phyloP scores from a whole-genome alignment of 2,329 filamentous ascomycete species.

The Fusarium xylarioides region DNA sequence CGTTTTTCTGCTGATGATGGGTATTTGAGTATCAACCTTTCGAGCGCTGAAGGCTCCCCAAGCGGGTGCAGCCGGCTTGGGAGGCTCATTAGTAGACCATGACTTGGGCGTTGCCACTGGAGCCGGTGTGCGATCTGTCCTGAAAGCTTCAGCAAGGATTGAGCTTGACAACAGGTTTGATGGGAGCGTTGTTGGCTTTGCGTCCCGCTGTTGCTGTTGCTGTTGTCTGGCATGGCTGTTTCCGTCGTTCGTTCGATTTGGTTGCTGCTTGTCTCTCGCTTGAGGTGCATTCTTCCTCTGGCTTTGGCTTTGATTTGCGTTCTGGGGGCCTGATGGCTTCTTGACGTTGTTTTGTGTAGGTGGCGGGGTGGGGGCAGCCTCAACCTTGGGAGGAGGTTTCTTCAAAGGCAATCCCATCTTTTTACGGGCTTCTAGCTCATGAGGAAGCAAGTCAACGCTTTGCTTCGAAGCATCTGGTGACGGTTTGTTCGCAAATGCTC shows the following conservation, averaged over 20 bases:
- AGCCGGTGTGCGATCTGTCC: slow-evolving; percentile 39
- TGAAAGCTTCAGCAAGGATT: slow-evolving; percentile 48
- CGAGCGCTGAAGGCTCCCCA: slow-evolving; percentile 41
- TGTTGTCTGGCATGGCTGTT: not conserved
- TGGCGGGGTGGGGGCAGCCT: not conserved
- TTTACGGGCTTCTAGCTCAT: slow-evolving; percentile 50
- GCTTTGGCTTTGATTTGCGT: not conserved
- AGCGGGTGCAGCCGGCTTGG: slow-evolving; percentile 1
- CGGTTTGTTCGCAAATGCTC: slow-evolving; percentile 33
- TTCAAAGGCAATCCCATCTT: slow-evolving; percentile 36
- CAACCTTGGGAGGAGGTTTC: slow-evolving; percentile 14
- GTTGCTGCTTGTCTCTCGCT: not conserved
- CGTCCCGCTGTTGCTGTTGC: not conserved
- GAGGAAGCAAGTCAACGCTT: slow-evolving; percentile 47
- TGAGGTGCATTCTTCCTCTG: slow-evolving; percentile 1
- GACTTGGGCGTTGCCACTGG: slow-evolving; percentile 40
- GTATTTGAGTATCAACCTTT: slow-evolving; percentile 34
- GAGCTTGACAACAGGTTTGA: slow-evolving; percentile 39
- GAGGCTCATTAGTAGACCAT: slow-evolving; percentile 32
- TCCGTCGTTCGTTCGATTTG: not conserved
- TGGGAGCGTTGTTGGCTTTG: not conserved
- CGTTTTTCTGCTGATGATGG: not conserved
- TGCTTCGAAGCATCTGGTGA: not conserved
- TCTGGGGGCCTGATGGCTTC: not conserved
- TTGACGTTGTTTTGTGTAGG: slow-evolving; percentile 5